Percentiles rank a stretch among this genome's conserved stretches.
phyloP scores from a whole-genome alignment of 2,329 filamentous ascomycete genomes.

The Aspergillus glaucus region DNA sequence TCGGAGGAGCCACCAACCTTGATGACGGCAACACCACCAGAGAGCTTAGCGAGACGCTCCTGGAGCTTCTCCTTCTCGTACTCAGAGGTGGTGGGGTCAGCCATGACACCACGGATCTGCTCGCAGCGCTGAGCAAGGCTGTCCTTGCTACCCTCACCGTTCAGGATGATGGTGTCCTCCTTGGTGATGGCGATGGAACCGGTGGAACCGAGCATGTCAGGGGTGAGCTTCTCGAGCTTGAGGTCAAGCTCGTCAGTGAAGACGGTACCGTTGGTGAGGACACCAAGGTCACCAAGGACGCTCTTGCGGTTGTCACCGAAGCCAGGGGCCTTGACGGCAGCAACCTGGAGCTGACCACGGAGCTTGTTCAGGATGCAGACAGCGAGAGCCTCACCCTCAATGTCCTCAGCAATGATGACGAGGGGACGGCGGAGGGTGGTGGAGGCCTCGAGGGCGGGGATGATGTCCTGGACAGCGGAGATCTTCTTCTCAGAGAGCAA shows the following conservation, averaged over 20 bases:
- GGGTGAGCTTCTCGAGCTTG: slow-evolving; percentile 97
- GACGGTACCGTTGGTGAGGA: slow-evolving; percentile 93
- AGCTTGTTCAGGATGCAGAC: slow-evolving; percentile 99
- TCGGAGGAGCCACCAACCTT: slow-evolving; percentile 97
- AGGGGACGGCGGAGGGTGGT: slow-evolving; percentile 92
- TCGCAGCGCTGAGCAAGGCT: slow-evolving; percentile 90
- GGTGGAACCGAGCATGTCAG: slow-evolving; percentile 92
- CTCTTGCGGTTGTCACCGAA: slow-evolving; percentile 99
- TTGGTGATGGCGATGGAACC: slow-evolving; percentile 99
- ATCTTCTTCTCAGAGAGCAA: slow-evolving; percentile 99
- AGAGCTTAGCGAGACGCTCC: slow-evolving; percentile 98
- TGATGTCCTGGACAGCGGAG: slow-evolving; percentile 97
- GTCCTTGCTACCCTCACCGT: slow-evolving; percentile 95
- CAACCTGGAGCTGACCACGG: slow-evolving; percentile 96
- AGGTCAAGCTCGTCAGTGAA: slow-evolving; percentile 98
- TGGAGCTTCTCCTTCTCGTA: slow-evolving; percentile 99
- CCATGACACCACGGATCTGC: slow-evolving; percentile 97
- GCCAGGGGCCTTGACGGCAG: slow-evolving; percentile 95
- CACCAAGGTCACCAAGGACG: slow-evolving; percentile 91
- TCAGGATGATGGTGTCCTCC: slow-evolving; percentile 98
- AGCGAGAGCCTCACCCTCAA: slow-evolving; percentile 95
- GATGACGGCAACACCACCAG: slow-evolving; percentile 97
- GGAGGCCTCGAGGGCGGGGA: slow-evolving; percentile 93
- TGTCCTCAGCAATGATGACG: slow-evolving; percentile 98
- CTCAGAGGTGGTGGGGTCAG: slow-evolving; percentile 87